Evolutionary conservation across 176 grass and related monocot genomes (phyloP).

Genomic region (Triticum monococcum): DNA sequence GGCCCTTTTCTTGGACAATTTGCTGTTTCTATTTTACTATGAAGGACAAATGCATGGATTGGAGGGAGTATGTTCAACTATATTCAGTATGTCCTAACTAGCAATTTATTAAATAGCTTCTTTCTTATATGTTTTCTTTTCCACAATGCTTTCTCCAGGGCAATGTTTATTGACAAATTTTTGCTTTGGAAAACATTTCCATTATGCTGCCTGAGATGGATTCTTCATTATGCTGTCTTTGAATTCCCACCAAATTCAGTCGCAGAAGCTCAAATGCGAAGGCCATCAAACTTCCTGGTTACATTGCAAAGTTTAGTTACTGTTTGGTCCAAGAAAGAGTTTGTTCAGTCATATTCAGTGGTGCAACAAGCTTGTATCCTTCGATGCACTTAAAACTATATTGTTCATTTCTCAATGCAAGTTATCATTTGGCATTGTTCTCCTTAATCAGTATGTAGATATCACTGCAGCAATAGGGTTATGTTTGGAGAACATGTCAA

Average conservation of each 20-base stretch:
- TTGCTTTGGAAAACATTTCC: constrained; percentile 95
- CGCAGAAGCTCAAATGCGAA: constrained; percentile 41
- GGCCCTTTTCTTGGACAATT: background rate
- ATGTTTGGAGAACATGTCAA: constrained; percentile 79
- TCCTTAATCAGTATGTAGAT: constrained; percentile 68
- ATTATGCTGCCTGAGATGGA: constrained; percentile 82
- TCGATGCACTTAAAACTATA: constrained; percentile 36
- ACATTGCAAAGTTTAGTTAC: constrained; percentile 54
- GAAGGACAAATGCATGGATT: background rate
- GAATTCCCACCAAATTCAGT: constrained; percentile 60
- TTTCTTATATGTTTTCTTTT: constrained; percentile 22
- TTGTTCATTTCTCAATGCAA: constrained; percentile 12
- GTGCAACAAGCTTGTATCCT: constrained; percentile 99
- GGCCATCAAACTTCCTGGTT: constrained; percentile 46
- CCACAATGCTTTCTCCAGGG: constrained; percentile 50
- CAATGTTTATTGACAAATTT: constrained; percentile 90
- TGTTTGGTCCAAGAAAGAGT: constrained; percentile 87
- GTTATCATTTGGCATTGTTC: constrained; percentile 33
- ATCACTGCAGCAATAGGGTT: constrained; percentile 88
- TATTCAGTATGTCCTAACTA: background rate
- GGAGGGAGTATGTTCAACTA: constrained; percentile 8
- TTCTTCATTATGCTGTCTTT: constrained; percentile 89
- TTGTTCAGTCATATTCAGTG: constrained; percentile 90
- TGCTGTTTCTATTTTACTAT: background rate
- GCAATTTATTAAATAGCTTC: constrained; percentile 21